Evolutionary conservation across 441 rosid species (phyloP).

Genomic region (Arabidopsis hybrid): DNA sequence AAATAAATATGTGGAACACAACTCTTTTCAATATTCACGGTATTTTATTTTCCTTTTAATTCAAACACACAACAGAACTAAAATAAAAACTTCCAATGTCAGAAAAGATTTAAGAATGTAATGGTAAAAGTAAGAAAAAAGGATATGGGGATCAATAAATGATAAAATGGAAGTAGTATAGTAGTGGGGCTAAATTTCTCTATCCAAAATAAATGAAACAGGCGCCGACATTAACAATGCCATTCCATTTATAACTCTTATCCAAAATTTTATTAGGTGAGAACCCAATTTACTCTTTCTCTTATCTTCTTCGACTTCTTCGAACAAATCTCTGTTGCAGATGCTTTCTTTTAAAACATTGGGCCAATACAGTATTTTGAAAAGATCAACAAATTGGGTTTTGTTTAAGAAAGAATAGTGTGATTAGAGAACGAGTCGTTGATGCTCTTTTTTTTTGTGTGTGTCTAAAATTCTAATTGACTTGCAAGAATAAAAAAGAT

Average conservation of each 20-base stretch:
- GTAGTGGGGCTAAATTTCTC: conserved; percentile 7
- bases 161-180: conserved; percentile 9
- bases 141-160: conserved; percentile 11
- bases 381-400: conserved; percentile 13
- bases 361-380: conserved; percentile 3
- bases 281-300: neutral
- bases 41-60: too few species aligned
- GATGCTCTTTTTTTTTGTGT: neutral
- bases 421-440: conserved; percentile 31
- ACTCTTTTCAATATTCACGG: too few species aligned
- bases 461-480: conserved; percentile 32
- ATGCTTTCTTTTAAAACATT: neutral
- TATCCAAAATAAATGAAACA: conserved; percentile 40
- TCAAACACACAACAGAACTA: neutral
- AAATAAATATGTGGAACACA: too few species aligned
- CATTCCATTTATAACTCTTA: conserved; percentile 31
- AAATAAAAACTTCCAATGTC: neutral
- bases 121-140: neutral
- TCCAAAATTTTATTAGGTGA: conserved; percentile 9
- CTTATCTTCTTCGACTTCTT: conserved; percentile 10
- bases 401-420: conserved; percentile 5
- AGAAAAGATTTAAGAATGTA: neutral
- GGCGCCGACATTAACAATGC: conserved; percentile 42
- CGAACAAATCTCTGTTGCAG: conserved; percentile 16
- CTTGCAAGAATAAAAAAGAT: neutral